Evolutionary conservation across 1,284 basidiomycete genomes (phyloP).

Genomic region (Malassezia yamatoensis): DNA sequence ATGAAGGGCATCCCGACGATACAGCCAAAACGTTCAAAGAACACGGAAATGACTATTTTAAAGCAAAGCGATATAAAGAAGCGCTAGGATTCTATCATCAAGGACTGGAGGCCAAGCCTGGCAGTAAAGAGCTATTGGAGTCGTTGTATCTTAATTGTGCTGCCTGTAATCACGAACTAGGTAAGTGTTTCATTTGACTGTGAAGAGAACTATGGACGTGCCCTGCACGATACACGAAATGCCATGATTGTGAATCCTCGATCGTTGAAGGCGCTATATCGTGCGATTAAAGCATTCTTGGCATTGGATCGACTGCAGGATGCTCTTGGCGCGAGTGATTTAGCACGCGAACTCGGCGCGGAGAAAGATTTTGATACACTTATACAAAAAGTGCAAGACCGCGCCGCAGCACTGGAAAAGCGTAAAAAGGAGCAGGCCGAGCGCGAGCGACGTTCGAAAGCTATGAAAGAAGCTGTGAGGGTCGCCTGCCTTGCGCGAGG

Average conservation of each 20-base stretch:
- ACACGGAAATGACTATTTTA: conserved; percentile 89
- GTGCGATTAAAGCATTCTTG: conserved; percentile 31
- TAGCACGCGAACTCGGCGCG: conserved; percentile 18
- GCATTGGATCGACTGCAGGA: conserved; percentile 28
- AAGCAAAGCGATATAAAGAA: conserved; percentile 72
- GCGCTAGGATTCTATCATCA: conserved; percentile 82
- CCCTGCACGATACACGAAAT: conserved; percentile 69
- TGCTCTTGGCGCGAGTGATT: conserved; percentile 28
- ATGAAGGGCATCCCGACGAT: conserved; percentile 88
- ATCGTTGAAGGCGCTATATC: conserved; percentile 40
- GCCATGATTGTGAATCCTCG: conserved; percentile 54
- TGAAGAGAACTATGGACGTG: conserved; percentile 73
- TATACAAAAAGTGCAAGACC: conserved; percentile 20
- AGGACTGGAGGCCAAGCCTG: conserved; percentile 71
- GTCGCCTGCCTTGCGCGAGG: conserved; percentile 57
- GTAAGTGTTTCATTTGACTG: conserved; percentile 49
- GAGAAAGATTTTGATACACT: conserved; percentile 28
- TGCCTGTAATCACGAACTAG: conserved; percentile 77
- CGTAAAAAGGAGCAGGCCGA: conserved; percentile 53
- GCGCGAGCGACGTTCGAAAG: conserved; percentile 53
- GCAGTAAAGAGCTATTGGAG: conserved; percentile 59
- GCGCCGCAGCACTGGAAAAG: conserved; percentile 51
- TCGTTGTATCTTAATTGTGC: conserved; percentile 61
- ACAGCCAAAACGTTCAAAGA: conserved; percentile 83
- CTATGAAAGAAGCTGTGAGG: conserved; percentile 52